phyloP scores from a whole-genome alignment of 83 land plant genomes.

The Diphasiastrum complanatum region DNA sequence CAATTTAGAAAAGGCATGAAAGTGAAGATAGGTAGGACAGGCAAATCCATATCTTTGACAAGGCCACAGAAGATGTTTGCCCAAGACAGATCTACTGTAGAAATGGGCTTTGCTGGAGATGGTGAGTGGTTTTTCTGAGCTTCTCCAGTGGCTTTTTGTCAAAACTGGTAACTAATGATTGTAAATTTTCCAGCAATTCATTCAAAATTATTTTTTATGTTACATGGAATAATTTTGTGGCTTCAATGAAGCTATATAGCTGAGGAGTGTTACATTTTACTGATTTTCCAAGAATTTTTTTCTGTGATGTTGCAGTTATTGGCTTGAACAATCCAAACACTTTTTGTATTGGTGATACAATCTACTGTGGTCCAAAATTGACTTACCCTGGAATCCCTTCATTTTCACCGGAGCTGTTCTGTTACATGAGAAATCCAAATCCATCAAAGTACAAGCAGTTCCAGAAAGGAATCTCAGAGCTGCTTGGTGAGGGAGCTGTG shows the following conservation, averaged over 20 bases:
- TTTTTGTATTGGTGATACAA: conserved; percentile 51
- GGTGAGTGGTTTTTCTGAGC: conserved; percentile 23
- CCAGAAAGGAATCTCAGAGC: conserved; percentile 41
- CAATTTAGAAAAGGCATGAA: conserved; percentile 50
- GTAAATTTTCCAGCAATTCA: too few relatives aligned
- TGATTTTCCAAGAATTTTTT: too few relatives aligned
- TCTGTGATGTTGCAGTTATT: conserved; percentile 33
- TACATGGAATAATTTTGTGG: too few relatives aligned
- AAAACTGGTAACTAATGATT: too few relatives aligned
- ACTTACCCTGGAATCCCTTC: conserved; percentile 50
- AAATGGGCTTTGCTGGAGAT: conserved; percentile 50
- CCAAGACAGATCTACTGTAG: conserved; percentile 41
- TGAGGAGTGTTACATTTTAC: too few relatives aligned
- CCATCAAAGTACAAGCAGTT: conserved; percentile 52
- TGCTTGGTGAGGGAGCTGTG: conserved; percentile 52
- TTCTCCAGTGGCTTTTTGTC: background rate
- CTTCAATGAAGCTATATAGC: too few relatives aligned
- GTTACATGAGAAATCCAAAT: conserved; percentile 44
- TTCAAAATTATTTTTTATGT: too few relatives aligned
- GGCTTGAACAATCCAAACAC: conserved; percentile 51
- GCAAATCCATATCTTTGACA: conserved; percentile 39
- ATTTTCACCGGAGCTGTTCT: conserved; percentile 46
- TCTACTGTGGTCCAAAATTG: conserved; percentile 34
- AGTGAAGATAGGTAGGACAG: conserved; percentile 46
- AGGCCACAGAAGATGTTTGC: conserved; percentile 57